A percentile compares a stretch with the other conserved stretches of the same genome.
Conservation (phyloP, 805 yeast genomes). For the Starmerella etchellsii region DNA sequence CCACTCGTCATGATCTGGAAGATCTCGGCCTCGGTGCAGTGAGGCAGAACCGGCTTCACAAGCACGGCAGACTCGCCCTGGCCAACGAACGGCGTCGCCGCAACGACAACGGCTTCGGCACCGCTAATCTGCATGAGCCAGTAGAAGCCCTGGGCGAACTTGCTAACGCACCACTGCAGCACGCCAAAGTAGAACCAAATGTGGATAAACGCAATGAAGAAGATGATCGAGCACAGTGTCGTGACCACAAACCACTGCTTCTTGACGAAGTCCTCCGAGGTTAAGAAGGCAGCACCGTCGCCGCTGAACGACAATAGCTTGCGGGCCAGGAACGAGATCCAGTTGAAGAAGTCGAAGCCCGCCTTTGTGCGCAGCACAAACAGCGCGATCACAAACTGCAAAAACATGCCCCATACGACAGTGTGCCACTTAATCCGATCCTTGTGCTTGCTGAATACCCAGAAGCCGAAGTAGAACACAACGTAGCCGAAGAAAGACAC, state of each 20-base stretch:
- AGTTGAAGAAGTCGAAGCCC: constrained; percentile 51
- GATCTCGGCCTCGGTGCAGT: constrained; percentile 45
- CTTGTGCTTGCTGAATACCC: constrained; percentile 36
- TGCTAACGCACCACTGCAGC: constrained; percentile 46
- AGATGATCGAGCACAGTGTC: constrained; percentile 49
- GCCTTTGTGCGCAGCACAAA: constrained; percentile 47
- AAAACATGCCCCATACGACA: constrained; percentile 45
- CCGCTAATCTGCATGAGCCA: constrained; percentile 49
- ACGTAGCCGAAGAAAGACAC: constrained; percentile 44
- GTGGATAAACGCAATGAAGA: constrained; percentile 51
- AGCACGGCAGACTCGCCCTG: constrained; percentile 54
- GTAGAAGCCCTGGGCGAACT: constrained; percentile 45
- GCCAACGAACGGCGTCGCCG: constrained; percentile 55
- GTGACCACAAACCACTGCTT: constrained; percentile 41
- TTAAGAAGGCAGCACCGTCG: constrained; percentile 49
- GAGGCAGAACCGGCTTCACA: constrained; percentile 47
- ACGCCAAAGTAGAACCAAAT: constrained; percentile 47
- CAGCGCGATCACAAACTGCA: constrained; percentile 47
- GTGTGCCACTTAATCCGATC: constrained; percentile 42
- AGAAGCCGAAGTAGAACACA: constrained; percentile 36
- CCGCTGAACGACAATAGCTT: constrained; percentile 45
- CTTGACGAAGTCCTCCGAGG: constrained; percentile 31
- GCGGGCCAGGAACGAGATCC: constrained; percentile 45
- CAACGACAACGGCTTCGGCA: constrained; percentile 53
- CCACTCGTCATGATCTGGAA: constrained; percentile 54